Conservation (phyloP, 371 early-diverging fungal genomes). For the Rhizopus arrhizus region DNA sequence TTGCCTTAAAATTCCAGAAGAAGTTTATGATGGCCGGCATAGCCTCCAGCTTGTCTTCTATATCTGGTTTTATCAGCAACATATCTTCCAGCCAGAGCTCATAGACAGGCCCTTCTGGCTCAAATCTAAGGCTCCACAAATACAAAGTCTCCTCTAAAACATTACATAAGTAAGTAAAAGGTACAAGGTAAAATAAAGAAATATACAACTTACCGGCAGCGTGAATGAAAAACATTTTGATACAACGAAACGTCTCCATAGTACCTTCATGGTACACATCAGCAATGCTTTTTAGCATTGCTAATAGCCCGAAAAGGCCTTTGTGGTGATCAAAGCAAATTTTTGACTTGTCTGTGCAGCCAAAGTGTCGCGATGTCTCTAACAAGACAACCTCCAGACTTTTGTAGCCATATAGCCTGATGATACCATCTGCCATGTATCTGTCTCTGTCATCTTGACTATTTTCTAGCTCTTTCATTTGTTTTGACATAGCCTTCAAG, state of each 20-base stretch:
- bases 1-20: not conserved
- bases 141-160: not conserved
- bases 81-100: not conserved
- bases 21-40: not conserved
- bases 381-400: not conserved
- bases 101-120: not conserved
- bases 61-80: not conserved
- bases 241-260: not conserved
- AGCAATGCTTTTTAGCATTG: slow-evolving; percentile 11
- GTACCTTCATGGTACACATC: not conserved
- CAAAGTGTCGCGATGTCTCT: slow-evolving; percentile 4
- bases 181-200: no score
- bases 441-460: not conserved
- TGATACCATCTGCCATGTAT: not conserved
- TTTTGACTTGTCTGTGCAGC: not conserved
- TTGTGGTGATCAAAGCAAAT: slow-evolving; percentile 7
- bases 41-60: not conserved
- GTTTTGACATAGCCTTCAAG: not conserved
- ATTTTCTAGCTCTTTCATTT: not conserved
- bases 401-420: not conserved
- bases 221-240: slow-evolving; percentile 9
- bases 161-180: not conserved
- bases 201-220: not conserved
- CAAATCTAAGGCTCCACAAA: not conserved
- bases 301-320: slow-evolving; percentile 1